A percentile compares a stretch with the other conserved stretches of the same genome.
Conservation (phyloP, 2,329 filamentous ascomycete species). For the Emydomyces testavorans region DNA sequence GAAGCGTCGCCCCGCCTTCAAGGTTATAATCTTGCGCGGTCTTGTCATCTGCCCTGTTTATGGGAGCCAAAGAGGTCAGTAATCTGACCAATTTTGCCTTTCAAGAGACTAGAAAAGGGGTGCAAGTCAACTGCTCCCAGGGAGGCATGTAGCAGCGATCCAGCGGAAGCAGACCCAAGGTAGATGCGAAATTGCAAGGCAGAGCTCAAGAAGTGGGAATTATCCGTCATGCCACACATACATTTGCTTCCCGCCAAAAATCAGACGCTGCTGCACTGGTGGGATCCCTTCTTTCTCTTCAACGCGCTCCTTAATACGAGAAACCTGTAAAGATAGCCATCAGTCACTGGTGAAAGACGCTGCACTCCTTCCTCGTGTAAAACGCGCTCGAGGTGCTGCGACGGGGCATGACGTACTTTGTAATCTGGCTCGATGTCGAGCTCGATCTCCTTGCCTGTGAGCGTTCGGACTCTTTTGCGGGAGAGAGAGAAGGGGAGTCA, state of each 20-base stretch:
- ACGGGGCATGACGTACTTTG: slow-evolving; percentile 69
- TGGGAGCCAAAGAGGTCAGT: neutral
- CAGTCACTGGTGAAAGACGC: neutral
- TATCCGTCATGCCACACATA: slow-evolving; percentile 43
- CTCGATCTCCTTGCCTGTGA: slow-evolving; percentile 98
- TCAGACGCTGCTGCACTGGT: slow-evolving; percentile 88
- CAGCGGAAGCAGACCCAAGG: too few relatives aligned
- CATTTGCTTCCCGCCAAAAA: slow-evolving; percentile 98
- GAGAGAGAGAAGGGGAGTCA: slow-evolving; percentile 10
- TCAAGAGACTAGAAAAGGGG: too few relatives aligned
- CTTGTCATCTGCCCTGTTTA: slow-evolving; percentile 77
- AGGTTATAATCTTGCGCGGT: slow-evolving; percentile 82
- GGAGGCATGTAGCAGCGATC: too few relatives aligned
- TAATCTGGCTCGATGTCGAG: slow-evolving; percentile 90
- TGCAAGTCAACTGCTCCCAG: too few relatives aligned
- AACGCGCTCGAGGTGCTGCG: neutral
- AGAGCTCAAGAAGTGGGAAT: neutral
- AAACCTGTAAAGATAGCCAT: slow-evolving; percentile 51
- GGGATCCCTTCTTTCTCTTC: slow-evolving; percentile 99
- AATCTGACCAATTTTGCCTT: neutral
- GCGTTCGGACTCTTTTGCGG: slow-evolving; percentile 78
- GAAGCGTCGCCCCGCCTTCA: slow-evolving; percentile 82
- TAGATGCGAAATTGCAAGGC: too few relatives aligned
- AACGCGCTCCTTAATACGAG: slow-evolving; percentile 95
- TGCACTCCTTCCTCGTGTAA: too few relatives aligned